phyloP scores from a whole-genome alignment of 805 yeast species.

The Suhomyces vadensis region DNA sequence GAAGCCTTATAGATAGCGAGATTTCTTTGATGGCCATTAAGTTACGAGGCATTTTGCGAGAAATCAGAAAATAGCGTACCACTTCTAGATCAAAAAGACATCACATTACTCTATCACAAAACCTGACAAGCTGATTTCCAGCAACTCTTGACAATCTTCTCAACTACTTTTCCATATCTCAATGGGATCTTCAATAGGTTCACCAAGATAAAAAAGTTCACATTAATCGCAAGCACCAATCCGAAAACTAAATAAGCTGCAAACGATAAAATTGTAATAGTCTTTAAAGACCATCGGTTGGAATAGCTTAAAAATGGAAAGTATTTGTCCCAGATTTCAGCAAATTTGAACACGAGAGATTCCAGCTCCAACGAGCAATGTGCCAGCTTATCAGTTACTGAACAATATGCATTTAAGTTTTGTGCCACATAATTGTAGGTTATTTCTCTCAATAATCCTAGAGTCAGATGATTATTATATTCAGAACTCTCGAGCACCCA shows the following conservation, averaged over 20 bases:
- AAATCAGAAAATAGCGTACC: no score
- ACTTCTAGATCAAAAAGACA: no score
- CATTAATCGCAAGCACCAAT: slow-evolving; percentile 10
- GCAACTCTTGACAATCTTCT: neutral
- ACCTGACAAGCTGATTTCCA: no score
- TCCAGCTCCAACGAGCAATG: neutral
- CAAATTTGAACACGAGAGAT: neutral
- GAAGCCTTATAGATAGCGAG: no score
- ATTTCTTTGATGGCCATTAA: no score
- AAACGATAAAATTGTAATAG: slow-evolving; percentile 8
- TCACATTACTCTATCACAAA: no score
- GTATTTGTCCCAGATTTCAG: neutral
- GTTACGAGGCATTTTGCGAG: no score
- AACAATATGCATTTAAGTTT: neutral
- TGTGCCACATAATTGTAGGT: slow-evolving; percentile 8
- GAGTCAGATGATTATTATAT: neutral
- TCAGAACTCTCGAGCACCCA: neutral
- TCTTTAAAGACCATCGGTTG: slow-evolving; percentile 8
- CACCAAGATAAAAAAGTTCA: slow-evolving; percentile 7
- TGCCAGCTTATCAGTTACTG: neutral
- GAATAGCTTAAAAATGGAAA: neutral
- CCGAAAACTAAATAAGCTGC: slow-evolving; percentile 6
- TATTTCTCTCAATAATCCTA: neutral
- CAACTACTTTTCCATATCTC: neutral
- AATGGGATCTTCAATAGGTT: neutral